A percentile compares a stretch with the other conserved stretches of the same genome.
Conservation (phyloP, 1,139 yeast species). For the Suhomyces yuchorum region DNA sequence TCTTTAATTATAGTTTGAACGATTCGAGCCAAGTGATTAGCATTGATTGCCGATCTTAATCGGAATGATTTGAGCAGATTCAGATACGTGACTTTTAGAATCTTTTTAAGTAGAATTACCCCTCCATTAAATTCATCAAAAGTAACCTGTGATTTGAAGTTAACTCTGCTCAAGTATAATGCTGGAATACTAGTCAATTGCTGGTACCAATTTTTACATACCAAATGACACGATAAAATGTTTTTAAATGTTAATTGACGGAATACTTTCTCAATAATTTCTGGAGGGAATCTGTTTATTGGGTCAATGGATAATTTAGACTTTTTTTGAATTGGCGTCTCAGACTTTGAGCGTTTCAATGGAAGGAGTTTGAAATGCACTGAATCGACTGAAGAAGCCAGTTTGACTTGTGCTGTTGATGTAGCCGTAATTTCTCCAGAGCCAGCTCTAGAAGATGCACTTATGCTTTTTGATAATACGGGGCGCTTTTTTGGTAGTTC, state of each 20-base stretch:
- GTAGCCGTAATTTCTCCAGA: neutral
- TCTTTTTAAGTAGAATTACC: slow-evolving; percentile 27
- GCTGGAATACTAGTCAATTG: slow-evolving; percentile 29
- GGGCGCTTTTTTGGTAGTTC: neutral
- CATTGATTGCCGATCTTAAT: slow-evolving; percentile 29
- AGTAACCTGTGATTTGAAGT: slow-evolving; percentile 30
- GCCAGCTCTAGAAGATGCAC: neutral
- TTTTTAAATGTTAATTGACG: slow-evolving; percentile 22
- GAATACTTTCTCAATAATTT: slow-evolving; percentile 34
- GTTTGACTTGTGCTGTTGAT: neutral
- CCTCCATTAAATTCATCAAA: slow-evolving; percentile 36
- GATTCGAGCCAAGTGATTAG: slow-evolving; percentile 27
- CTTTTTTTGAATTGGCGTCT: neutral
- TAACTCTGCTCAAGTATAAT: slow-evolving; percentile 27
- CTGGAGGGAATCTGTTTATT: slow-evolving; percentile 31
- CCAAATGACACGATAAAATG: slow-evolving; percentile 33
- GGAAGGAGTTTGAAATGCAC: slow-evolving; percentile 2
- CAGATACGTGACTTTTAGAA: slow-evolving; percentile 20
- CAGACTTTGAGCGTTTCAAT: slow-evolving; percentile 4
- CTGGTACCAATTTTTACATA: slow-evolving; percentile 37
- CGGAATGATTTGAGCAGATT: slow-evolving; percentile 24
- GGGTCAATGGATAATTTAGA: slow-evolving; percentile 27
- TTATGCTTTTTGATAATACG: neutral
- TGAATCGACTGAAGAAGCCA: neutral
- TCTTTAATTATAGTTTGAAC: slow-evolving; percentile 30